These are phyloP conservation scores for Calonectria hongkongensis DNA, from an alignment of 2,329 filamentous ascomycete species.

Conservation along the genomic window DNA sequence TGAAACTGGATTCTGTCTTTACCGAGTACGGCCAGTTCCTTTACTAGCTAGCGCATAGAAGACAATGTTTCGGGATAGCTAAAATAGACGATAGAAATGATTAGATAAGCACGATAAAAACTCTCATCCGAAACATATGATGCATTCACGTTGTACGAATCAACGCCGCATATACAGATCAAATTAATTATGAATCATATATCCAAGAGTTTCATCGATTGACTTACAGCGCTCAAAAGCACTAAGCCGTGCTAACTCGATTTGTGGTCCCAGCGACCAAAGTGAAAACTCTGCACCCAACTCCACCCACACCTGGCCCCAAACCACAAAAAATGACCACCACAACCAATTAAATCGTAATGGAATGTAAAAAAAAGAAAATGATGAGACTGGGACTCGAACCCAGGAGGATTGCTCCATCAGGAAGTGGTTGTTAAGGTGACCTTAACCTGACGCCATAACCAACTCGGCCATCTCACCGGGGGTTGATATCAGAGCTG, in stretches of 20 bases:
- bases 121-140: too few relatives aligned
- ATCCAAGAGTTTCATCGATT: too few relatives aligned
- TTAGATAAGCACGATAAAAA: neutral
- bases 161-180: too few relatives aligned
- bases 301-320: neutral
- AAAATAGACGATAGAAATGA: neutral
- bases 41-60: neutral
- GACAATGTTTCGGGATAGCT: neutral
- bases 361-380: neutral
- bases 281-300: slow-evolving; percentile 6
- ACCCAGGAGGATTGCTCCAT: slow-evolving; percentile 27
- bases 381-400: slow-evolving; percentile 24
- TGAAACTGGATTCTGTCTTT: neutral
- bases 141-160: too few relatives aligned
- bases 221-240: too few relatives aligned
- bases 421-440: slow-evolving; percentile 27
- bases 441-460: slow-evolving; percentile 28
- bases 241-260: neutral
- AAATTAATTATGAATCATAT: too few relatives aligned
- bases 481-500: neutral
- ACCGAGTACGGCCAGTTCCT: neutral
- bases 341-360: neutral
- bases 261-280: neutral
- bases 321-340: neutral
- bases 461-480: slow-evolving; percentile 28